Base-by-base conservation (phyloP, 2,329 filamentous ascomycete genomes). In the Phialophora macrospora region DNA sequence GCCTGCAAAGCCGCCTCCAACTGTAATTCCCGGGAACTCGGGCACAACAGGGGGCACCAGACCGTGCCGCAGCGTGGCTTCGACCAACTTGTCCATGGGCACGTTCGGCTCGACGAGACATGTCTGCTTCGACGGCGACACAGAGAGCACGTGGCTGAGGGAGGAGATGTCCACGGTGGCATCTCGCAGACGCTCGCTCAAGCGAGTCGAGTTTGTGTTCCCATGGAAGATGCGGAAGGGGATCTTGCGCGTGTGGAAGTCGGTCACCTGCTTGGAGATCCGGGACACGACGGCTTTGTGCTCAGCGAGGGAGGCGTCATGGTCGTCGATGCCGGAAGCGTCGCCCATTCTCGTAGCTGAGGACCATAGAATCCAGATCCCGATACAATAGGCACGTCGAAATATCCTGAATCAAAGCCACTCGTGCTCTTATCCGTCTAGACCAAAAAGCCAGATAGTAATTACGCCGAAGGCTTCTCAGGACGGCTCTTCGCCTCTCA, bases 21-120 rank as follows among this genome's bases (percentile, higher is more conserved):
- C 86, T 1, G 88, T 91, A 73, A 90, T 91, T n/a, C 87, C 88
- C 1, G 87, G 88, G 64, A 90, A 90, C 73, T 90, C 88, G 84
- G 89, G 89, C 4, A 90, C 87, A 0, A 91, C 87, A 0, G 86
- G 84, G 0, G 88, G 87, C 1, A 90, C 79, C 1, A 90, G 78
- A 0, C 82, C 82, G 60, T 84, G 76, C 22, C 78, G 76, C n/a
- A 88, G 72, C 0, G 87, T 86, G 3, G 83, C 84, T 60, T 83
- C 81, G 12, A 89, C 83, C 7, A 91, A 82, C 0, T 75, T 75
- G 69, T 90, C 88, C 87, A 91, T 90, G 1, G 87, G 80, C 6
- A 90, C 88, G 71, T 90, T 90, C 2, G 88, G 88, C 76, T 91
- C 88, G 1, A 89, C 87, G n/a, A 89, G 76, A 5, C 84, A 89